phyloP scores from a whole-genome alignment of 208 protist species.

The Leishmania aethiopica region DNA sequence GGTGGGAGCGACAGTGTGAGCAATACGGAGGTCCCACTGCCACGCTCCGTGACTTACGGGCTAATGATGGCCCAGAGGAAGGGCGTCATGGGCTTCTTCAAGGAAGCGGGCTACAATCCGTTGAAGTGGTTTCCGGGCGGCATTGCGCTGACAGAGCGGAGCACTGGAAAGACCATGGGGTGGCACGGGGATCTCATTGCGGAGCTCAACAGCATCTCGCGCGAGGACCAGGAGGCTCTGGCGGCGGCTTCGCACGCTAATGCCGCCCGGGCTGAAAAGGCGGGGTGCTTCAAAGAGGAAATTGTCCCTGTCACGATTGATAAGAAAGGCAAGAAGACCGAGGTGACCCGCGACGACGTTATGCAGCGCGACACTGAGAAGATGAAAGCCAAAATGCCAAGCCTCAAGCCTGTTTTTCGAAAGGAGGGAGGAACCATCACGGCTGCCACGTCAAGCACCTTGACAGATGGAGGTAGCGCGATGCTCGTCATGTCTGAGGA shows the following conservation, averaged over 20 bases:
- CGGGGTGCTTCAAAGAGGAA: constrained; percentile 80
- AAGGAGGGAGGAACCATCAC: constrained; percentile 81
- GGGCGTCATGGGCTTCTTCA: constrained; percentile 51
- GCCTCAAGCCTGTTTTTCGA: constrained; percentile 78
- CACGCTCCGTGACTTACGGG: constrained; percentile 52
- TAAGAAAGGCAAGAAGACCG: constrained; percentile 40
- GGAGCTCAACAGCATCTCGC: constrained; percentile 73
- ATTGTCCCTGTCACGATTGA: constrained; percentile 57
- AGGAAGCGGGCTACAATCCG: constrained; percentile 71
- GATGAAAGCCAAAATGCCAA: constrained; percentile 68
- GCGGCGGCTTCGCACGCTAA: constrained; percentile 71
- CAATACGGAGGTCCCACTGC: constrained; percentile 68
- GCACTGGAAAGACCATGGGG: constrained; percentile 91
- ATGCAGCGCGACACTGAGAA: constrained; percentile 62
- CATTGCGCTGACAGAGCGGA: constrained; percentile 65
- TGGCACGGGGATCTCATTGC: constrained; percentile 87
- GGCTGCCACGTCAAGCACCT: constrained; percentile 69
- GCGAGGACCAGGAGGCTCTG: constrained; percentile 76
- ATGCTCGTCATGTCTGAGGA: constrained; percentile 89
- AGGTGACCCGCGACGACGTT: constrained; percentile 66
- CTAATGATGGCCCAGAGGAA: constrained; percentile 64
- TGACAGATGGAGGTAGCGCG: constrained; percentile 84
- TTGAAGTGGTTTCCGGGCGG: constrained; percentile 66
- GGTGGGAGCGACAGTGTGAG: constrained; percentile 89
- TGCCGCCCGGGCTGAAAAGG: constrained; percentile 55